These are phyloP conservation scores for Tephrocybe sp. DNA, from an alignment of 768 basidiomycete genomes.

Conservation along the genomic window DNA sequence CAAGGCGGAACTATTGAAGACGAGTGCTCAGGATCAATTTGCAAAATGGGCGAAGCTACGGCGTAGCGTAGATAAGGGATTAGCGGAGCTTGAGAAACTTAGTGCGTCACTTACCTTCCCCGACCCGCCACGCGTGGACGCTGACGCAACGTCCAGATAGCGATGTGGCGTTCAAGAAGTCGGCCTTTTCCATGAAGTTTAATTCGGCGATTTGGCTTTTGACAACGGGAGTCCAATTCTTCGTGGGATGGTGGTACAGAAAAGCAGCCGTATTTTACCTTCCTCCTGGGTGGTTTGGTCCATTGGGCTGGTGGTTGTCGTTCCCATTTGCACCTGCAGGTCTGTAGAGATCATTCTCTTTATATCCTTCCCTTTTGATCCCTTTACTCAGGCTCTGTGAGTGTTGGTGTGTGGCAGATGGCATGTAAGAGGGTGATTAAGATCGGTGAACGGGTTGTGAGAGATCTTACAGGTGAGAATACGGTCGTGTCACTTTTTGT, in stretches of 20 bases:
- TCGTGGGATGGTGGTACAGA: slow-evolving; percentile 90
- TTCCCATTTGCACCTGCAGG: slow-evolving; percentile 91
- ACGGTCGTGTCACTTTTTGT: neutral
- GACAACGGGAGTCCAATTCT: slow-evolving; percentile 86
- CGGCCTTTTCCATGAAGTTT: slow-evolving; percentile 70
- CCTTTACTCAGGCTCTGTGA: slow-evolving; percentile 71
- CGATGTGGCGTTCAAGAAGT: slow-evolving; percentile 58
- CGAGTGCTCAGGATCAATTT: slow-evolving; percentile 96
- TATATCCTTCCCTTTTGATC: neutral
- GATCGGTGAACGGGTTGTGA: slow-evolving; percentile 71
- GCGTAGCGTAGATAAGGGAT: slow-evolving; percentile 87
- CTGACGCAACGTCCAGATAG: slow-evolving; percentile 49
- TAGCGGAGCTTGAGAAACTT: slow-evolving; percentile 87
- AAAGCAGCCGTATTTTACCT: slow-evolving; percentile 91
- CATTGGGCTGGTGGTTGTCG: slow-evolving; percentile 83
- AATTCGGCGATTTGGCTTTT: slow-evolving; percentile 73
- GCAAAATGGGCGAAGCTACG: slow-evolving; percentile 97
- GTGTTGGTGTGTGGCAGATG: slow-evolving; percentile 95
- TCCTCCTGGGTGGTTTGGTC: slow-evolving; percentile 88
- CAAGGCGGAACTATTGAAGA: slow-evolving; percentile 84
- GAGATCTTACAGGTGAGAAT: slow-evolving; percentile 52
- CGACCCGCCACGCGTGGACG: slow-evolving; percentile 3
- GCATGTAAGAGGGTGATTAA: slow-evolving; percentile 85
- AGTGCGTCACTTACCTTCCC: slow-evolving; percentile 57
- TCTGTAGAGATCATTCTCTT: slow-evolving; percentile 30